These are phyloP conservation scores for Rhizopogon vinicolor DNA, from an alignment of 768 basidiomycete species.

Conservation along the genomic window DNA sequence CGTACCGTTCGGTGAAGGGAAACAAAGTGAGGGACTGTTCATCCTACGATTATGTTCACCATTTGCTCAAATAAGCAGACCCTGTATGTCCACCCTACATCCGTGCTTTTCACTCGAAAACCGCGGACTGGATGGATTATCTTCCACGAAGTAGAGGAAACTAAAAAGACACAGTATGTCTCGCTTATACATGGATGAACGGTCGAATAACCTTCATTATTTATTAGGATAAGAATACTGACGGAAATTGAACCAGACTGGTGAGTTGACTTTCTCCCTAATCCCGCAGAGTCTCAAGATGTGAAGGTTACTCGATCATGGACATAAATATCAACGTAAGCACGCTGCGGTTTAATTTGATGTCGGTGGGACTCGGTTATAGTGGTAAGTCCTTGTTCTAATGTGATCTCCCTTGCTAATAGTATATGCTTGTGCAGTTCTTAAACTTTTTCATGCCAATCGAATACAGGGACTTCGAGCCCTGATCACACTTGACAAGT, in stretches of 20 bases:
- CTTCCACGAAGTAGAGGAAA: slow-evolving; percentile 95
- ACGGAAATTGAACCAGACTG: slow-evolving; percentile 97
- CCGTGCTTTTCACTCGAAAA: slow-evolving; percentile 90
- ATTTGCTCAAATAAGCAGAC: slow-evolving; percentile 39
- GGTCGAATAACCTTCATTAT: slow-evolving; percentile 8
- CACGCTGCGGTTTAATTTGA: not conserved
- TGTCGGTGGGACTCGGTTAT: not conserved
- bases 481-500: too few relatives aligned
- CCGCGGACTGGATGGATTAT: slow-evolving; percentile 91
- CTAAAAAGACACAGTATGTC: slow-evolving; percentile 85
- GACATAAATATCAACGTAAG: slow-evolving; percentile 41
- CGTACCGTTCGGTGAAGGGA: slow-evolving; percentile 85
- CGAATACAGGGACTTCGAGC: too few relatives aligned
- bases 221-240: slow-evolving; percentile 75
- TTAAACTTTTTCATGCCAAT: too few relatives aligned
- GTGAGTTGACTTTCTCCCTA: slow-evolving; percentile 33
- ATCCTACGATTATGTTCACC: not conserved
- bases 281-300: slow-evolving; percentile 2
- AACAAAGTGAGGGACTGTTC: slow-evolving; percentile 53
- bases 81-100: slow-evolving; percentile 89
- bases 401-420: too few relatives aligned
- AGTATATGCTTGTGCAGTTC: too few relatives aligned
- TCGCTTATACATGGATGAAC: too few relatives aligned
- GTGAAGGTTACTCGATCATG: slow-evolving; percentile 44
- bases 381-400: too few relatives aligned